Base-by-base conservation (phyloP, 202 grass and related monocot species). In the Carex sylvatica region DNA sequence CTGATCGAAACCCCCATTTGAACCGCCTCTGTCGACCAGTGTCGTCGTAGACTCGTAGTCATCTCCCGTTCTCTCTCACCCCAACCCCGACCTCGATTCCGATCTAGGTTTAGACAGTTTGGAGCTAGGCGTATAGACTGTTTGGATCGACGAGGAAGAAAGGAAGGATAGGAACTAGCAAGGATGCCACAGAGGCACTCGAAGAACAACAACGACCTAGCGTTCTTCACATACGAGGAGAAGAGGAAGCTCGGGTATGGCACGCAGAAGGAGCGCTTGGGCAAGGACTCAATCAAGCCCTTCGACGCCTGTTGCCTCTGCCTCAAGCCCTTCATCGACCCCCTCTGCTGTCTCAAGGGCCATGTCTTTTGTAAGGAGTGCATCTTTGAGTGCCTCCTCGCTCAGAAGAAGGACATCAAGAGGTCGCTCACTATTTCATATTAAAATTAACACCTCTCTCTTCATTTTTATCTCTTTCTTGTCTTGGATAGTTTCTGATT, bases 221-320 rank as follows among this genome's bases (percentile, higher is more conserved):
- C 96, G 59, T 99, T 93, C 91, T 99, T 99, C 87, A 99, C 96
- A 18, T 99, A 99, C 93, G 96, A 99, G 88, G 96, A 99, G 91
- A 99, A 99, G 93, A 85, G 96, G 73, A 99, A 99, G 87, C 93
- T 99, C 70, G 96, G 96, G 80, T 99, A 93, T 86, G 96, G 96
- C 59, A 99, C 96, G 83, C 96, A 99, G 85, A 91, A 93, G 89
- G 93, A 99, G 86, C 96, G 96, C 30, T 90, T 99, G 9, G 96
- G 96, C 2, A 99, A 91, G 89, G 96, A 99, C 82, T 99, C 96
- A 20, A 93, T 99, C 96, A 99, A 99, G 85, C 96, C 96, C 85
- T 99, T 99, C 76, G 93, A 99, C 85, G 89, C 96, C 10, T 99
- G 96, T 87, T 96, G 91, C 85, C 93, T 99, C 87, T 99, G 96